These are phyloP conservation scores for Lentithecium fluviatile DNA, from an alignment of 495 filamentous ascomycete species.

Conservation along the genomic window DNA sequence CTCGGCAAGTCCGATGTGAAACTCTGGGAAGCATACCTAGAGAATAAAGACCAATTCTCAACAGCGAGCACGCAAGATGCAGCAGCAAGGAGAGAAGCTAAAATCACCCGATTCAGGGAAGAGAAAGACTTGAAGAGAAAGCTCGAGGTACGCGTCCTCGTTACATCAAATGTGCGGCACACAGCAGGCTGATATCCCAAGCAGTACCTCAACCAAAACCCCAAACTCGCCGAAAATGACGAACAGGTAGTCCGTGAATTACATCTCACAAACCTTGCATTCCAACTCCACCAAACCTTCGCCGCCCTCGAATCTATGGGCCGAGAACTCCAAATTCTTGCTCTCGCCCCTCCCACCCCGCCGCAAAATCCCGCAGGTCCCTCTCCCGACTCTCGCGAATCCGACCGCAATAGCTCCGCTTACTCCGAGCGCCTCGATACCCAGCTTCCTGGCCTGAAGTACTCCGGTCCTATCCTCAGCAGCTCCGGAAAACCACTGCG, in stretches of 20 bases:
- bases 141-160: slow-evolving; percentile 58
- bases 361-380: slow-evolving; percentile 23
- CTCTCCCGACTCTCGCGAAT: slow-evolving; percentile 20
- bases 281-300: slow-evolving; percentile 76
- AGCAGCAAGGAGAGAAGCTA: slow-evolving; percentile 69
- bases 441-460: slow-evolving; percentile 51
- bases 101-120: slow-evolving; percentile 79
- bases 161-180: background rate
- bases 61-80: slow-evolving; percentile 69
- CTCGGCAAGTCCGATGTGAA: slow-evolving; percentile 65
- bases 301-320: slow-evolving; percentile 79
- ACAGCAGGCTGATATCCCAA: slow-evolving; percentile 1
- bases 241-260: slow-evolving; percentile 76
- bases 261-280: slow-evolving; percentile 69
- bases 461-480: slow-evolving; percentile 74
- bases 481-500: slow-evolving; percentile 81
- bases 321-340: slow-evolving; percentile 79
- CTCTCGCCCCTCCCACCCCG: slow-evolving; percentile 61
- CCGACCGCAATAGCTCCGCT: slow-evolving; percentile 15
- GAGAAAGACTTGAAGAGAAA: slow-evolving; percentile 86
- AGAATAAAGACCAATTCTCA: slow-evolving; percentile 65
- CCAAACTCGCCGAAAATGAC: slow-evolving; percentile 62
- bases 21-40: slow-evolving; percentile 68
- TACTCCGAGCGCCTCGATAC: slow-evolving; percentile 78
- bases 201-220: slow-evolving; percentile 62